A percentile compares a stretch with the other conserved stretches of the same genome.
Evolutionary conservation across 176 grass and related monocot genomes (phyloP).

Genomic region (Triticum aestivum): IWGSC_CS_RefSeq_v2.1 NC_057813.1:521082133-521082632

Average conservation of each 20-base stretch:
- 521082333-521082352: constrained; percentile 99
- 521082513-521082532: constrained; percentile 99
- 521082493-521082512: constrained; percentile 70
- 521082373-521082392: constrained; percentile 97
- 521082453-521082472: not conserved
- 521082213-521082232: constrained; percentile 71
- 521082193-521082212: constrained; percentile 88
- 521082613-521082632: constrained; percentile 97
- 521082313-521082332: constrained; percentile 55
- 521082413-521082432: constrained; percentile 97
- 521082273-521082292: constrained; percentile 16
- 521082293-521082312: constrained; percentile 2
- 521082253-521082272: not conserved
- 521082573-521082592: constrained; percentile 96
- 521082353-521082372: constrained; percentile 99
- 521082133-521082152: constrained; percentile 96
- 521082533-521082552: constrained; percentile 98
- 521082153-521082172: constrained; percentile 89
- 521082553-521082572: constrained; percentile 96
- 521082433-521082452: constrained; percentile 11
- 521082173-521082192: constrained; percentile 97
- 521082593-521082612: constrained; percentile 96
- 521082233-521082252: constrained; percentile 28
- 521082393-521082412: constrained; percentile 99
- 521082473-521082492: constrained; percentile 10